Conservation (phyloP, 805 yeast genomes). For the Candida namnaoensis region DNA sequence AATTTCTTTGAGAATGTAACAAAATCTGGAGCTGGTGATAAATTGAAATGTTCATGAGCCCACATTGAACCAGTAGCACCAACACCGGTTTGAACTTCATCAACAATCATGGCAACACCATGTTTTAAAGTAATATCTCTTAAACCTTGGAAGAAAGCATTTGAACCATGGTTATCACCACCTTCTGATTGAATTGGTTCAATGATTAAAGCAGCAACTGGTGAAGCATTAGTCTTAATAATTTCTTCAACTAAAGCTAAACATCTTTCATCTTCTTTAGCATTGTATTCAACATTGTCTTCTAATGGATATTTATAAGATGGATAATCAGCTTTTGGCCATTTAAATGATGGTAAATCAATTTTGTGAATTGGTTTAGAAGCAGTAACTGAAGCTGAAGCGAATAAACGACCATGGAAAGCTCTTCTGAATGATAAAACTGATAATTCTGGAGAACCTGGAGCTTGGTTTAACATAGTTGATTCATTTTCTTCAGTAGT, state of each 20-base stretch:
- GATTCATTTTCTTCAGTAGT: slow-evolving; percentile 60
- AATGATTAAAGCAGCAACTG: slow-evolving; percentile 82
- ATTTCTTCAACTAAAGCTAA: slow-evolving; percentile 66
- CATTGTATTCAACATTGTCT: slow-evolving; percentile 52
- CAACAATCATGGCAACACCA: slow-evolving; percentile 67
- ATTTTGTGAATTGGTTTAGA: slow-evolving; percentile 93
- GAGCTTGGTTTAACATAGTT: slow-evolving; percentile 74
- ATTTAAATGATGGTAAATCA: slow-evolving; percentile 86
- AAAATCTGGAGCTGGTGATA: slow-evolving; percentile 70
- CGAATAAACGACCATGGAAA: slow-evolving; percentile 94
- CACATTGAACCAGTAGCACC: slow-evolving; percentile 83
- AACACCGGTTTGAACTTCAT: slow-evolving; percentile 87
- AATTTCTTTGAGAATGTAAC: slow-evolving; percentile 85
- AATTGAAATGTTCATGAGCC: slow-evolving; percentile 83
- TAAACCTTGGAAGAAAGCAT: slow-evolving; percentile 71
- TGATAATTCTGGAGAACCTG: slow-evolving; percentile 85
- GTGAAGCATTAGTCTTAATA: slow-evolving; percentile 57
- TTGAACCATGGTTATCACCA: slow-evolving; percentile 83
- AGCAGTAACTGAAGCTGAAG: slow-evolving; percentile 83
- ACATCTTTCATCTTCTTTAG: slow-evolving; percentile 74
- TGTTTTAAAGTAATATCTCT: slow-evolving; percentile 67
- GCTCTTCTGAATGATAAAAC: slow-evolving; percentile 81
- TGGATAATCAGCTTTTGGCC: slow-evolving; percentile 97
- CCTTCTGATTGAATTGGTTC: slow-evolving; percentile 93
- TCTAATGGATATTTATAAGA: slow-evolving; percentile 77